Evolutionary conservation across 495 filamentous ascomycete species (phyloP).

Genomic region (Durotheca rogersii): DNA sequence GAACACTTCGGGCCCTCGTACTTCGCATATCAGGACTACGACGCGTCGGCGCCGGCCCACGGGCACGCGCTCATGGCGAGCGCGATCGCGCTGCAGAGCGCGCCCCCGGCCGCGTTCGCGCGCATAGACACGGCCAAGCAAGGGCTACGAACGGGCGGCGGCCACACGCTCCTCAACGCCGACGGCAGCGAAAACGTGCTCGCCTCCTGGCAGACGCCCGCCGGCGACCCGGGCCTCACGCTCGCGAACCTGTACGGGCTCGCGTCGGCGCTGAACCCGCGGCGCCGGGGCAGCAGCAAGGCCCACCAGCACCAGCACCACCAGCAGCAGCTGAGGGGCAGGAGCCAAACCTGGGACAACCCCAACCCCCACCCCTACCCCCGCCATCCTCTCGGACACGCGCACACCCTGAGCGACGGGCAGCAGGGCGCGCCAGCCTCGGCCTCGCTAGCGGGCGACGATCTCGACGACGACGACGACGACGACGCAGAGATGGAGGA

Average conservation of each 20-base stretch:
- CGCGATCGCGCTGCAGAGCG: constrained; percentile 39
- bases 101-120: constrained; percentile 32
- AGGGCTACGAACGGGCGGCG: neutral
- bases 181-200: neutral
- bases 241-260: constrained; percentile 43
- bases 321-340: no score
- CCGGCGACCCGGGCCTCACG: constrained; percentile 28
- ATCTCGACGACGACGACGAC: no score
- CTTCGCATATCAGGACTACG: constrained; percentile 31
- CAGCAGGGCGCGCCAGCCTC: no score
- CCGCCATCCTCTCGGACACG: no score
- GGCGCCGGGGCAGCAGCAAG: no score
- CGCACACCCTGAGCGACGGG: no score
- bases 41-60: constrained; percentile 25
- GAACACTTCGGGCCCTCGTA: constrained; percentile 43
- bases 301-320: neutral
- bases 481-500: no score
- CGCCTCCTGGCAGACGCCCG: constrained; percentile 11
- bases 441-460: no score
- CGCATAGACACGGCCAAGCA: constrained; percentile 8
- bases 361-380: no score
- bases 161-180: no score
- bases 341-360: no score
- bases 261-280: constrained; percentile 38
- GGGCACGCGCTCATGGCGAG: constrained; percentile 53